Evolutionary conservation across 345 rosid species (phyloP), one percentile per base, ranked within the genome.

Genomic region (Chamaenerion angustifolium): DNA sequence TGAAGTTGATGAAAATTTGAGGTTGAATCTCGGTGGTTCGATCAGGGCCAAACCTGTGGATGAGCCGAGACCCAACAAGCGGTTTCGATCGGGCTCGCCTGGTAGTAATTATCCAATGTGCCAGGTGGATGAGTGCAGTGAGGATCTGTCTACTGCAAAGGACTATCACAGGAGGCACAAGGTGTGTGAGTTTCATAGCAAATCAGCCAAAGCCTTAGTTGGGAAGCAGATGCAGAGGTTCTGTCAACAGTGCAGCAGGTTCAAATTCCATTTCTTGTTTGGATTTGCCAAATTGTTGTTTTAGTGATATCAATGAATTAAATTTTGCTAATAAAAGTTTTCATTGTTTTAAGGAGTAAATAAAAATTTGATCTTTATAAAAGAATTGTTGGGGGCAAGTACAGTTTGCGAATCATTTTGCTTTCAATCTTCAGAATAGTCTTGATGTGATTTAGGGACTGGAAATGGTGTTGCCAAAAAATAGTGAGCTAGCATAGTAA

Each of bases 161-260:
- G 96, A 88, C 56, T 88, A 84, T 63, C 96, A 88, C 42, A 83
- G 96, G 51, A 75, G 96, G 16, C 96, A 85, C 73, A 88, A 82
- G 64, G 97, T 88, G 11, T 88, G 97, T 45, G 81, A 82, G 61
- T 55, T 66, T 70, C 97, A 88, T 56, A 88, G 97, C 71, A 88
- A 88, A 69, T 68, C 88, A 53, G 66, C 82, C 6, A 75, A 82
- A 59, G 88, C 92, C 48, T 73, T 76, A 3, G 89, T 88, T 31
- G 84, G 76, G 45, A 82, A 82, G 52, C 97, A 82, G 74, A 78
- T 88, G 95, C 97, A 88, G 73, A 78, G 97, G 76, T 88, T 88
- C 31, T 88, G 97, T 68, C 97, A 88, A 66, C 97, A 88, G 81
- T 88, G 97, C 55, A 88, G 97, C 89, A 84, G 97, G 97, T 88